Percentiles rank a stretch among this genome's conserved stretches.
Conservation (phyloP, 2,329 filamentous ascomycete genomes). For the Alternaria alternata region DNA sequence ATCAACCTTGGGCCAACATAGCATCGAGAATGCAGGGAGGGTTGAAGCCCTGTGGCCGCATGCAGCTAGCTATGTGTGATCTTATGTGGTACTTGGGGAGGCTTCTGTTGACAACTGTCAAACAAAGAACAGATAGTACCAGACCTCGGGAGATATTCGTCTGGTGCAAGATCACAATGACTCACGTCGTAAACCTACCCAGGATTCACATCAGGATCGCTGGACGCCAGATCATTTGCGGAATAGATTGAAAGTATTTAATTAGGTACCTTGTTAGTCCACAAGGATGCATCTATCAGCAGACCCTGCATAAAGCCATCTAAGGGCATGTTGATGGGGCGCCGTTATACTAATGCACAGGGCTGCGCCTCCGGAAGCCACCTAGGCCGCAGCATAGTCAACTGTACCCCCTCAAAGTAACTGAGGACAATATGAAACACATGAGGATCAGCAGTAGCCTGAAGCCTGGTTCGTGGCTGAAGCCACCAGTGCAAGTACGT, state of each 20-base stretch:
- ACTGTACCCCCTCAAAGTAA: background rate
- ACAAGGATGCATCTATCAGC: background rate
- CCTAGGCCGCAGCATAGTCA: background rate
- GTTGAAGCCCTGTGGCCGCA: background rate
- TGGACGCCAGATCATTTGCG: background rate
- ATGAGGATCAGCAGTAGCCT: background rate
- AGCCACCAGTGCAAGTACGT: background rate
- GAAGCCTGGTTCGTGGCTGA: background rate
- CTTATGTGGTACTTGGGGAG: background rate
- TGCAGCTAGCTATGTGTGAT: background rate
- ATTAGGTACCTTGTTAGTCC: background rate
- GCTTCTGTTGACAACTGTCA: background rate
- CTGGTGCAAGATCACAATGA: background rate
- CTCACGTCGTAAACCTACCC: background rate
- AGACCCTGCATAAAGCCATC: background rate
- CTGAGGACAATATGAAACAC: background rate
- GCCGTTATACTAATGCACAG: background rate
- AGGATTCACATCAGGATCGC: background rate
- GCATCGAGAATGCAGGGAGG: background rate
- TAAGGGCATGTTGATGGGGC: background rate
- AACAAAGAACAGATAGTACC: background rate
- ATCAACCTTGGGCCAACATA: slow-evolving; percentile 1
- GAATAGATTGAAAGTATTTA: background rate
- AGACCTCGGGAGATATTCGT: background rate
- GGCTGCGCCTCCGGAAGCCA: background rate